Conservation (phyloP, 768 basidiomycete genomes). For the Mycena maculata region DNA sequence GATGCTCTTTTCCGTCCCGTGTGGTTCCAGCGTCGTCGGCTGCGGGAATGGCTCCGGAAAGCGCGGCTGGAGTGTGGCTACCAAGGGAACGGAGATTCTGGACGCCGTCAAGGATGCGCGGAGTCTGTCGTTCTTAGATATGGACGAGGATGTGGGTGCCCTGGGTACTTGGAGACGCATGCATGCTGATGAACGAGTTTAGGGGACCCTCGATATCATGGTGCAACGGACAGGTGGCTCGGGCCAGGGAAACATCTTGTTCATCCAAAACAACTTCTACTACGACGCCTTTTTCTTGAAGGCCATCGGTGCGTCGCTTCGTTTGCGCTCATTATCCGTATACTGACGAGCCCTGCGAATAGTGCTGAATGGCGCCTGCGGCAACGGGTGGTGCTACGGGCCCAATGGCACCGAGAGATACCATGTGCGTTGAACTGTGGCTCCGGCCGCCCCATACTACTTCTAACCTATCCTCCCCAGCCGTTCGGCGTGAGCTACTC, state of each 20-base stretch:
- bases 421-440: slow-evolving; percentile 68
- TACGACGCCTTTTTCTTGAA: slow-evolving; percentile 99
- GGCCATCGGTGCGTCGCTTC: slow-evolving; percentile 77
- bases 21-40: slow-evolving; percentile 64
- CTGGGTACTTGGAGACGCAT: not conserved
- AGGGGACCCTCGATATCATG: slow-evolving; percentile 94
- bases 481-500: slow-evolving; percentile 95
- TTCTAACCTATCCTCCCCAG: slow-evolving; percentile 51
- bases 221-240: slow-evolving; percentile 84
- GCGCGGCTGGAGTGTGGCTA: slow-evolving; percentile 72
- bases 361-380: slow-evolving; percentile 96
- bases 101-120: slow-evolving; percentile 81
- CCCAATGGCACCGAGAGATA: slow-evolving; percentile 72
- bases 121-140: slow-evolving; percentile 84
- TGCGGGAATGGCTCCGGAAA: slow-evolving; percentile 66
- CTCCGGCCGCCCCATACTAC: not conserved
- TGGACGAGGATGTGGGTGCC: slow-evolving; percentile 91
- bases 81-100: slow-evolving; percentile 69
- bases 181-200: slow-evolving; percentile 4
- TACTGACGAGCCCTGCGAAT: slow-evolving; percentile 15
- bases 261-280: slow-evolving; percentile 97
- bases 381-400: slow-evolving; percentile 80
- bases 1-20: slow-evolving; percentile 73
- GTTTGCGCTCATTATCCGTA: too few species aligned
- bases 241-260: slow-evolving; percentile 70